Evolutionary conservation across 306 rosid genomes (phyloP).

Genomic region (Crataegus laevigata): DNA sequence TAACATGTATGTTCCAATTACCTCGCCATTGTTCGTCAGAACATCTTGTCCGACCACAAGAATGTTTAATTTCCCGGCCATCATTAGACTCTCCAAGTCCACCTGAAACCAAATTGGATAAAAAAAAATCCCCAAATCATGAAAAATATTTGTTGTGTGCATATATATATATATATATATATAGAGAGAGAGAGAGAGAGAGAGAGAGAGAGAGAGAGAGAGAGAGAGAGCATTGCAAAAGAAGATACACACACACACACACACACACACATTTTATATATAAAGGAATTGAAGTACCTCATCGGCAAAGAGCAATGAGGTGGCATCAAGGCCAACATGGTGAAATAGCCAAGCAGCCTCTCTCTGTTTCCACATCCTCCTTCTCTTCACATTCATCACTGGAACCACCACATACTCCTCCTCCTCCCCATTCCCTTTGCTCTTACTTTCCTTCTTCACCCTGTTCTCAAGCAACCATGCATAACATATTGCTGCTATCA

Average conservation of each 20-base stretch:
- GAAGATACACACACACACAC: no score
- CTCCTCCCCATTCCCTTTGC: constrained; percentile 15
- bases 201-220: no score
- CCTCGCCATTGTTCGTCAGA: constrained; percentile 54
- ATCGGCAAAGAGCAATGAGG: constrained; percentile 57
- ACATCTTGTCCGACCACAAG: constrained; percentile 66
- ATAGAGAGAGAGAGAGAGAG: no score
- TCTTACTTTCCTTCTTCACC: constrained; percentile 23
- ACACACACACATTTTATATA: no score
- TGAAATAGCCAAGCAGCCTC: constrained; percentile 86
- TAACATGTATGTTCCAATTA: constrained; percentile 20
- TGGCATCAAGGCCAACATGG: constrained; percentile 64
- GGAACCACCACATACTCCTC: constrained; percentile 46
- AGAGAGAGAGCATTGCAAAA: no score
- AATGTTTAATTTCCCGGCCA: constrained; percentile 48
- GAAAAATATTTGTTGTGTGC: background rate
- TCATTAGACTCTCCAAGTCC: constrained; percentile 64
- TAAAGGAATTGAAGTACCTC: constrained; percentile 40
- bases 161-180: no score
- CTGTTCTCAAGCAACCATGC: constrained; percentile 64
- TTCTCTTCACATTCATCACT: constrained; percentile 61
- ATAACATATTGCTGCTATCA: constrained; percentile 78
- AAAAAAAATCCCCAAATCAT: constrained; percentile 12
- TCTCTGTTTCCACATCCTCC: constrained; percentile 59
- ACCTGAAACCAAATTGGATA: constrained; percentile 35